A percentile compares a stretch with the other conserved stretches of the same genome.
Evolutionary conservation across 352 stramenopile genomes (phyloP).

Genomic region (Hyaloperonospora brassicae): DNA sequence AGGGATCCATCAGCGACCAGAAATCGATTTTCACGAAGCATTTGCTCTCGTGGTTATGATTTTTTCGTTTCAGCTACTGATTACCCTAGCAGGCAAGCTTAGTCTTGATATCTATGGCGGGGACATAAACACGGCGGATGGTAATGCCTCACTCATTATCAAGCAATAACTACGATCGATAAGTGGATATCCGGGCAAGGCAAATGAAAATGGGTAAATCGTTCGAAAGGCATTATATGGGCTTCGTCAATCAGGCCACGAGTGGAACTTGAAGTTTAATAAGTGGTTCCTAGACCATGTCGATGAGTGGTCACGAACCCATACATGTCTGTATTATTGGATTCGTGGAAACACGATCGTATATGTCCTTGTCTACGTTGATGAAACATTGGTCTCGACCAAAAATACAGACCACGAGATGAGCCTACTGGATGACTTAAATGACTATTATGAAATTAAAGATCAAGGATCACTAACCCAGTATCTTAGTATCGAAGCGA

Average conservation of each 20-base stretch:
- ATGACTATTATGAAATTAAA: background rate
- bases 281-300: background rate
- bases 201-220: background rate
- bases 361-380: background rate
- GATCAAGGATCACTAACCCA: background rate
- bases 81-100: background rate
- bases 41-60: background rate
- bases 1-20: too few species aligned
- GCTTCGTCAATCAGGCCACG: too few species aligned
- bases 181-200: constrained; percentile 1
- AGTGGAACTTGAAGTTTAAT: constrained; percentile 5
- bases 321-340: constrained; percentile 5
- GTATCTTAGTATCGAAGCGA: background rate
- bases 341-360: constrained; percentile 1
- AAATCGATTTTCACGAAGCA: constrained; percentile 3
- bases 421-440: background rate
- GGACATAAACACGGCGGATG: background rate
- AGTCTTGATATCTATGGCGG: background rate
- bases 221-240: constrained; percentile 3
- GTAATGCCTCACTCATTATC: constrained; percentile 2
- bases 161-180: constrained; percentile 4
- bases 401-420: background rate
- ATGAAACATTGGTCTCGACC: background rate
- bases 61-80: background rate
- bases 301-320: background rate